Percentiles rank a stretch among this genome's conserved stretches.
Evolutionary conservation across 192 early-diverging fungal species (phyloP).

Genomic region (Linnemannia schmuckeri): DNA sequence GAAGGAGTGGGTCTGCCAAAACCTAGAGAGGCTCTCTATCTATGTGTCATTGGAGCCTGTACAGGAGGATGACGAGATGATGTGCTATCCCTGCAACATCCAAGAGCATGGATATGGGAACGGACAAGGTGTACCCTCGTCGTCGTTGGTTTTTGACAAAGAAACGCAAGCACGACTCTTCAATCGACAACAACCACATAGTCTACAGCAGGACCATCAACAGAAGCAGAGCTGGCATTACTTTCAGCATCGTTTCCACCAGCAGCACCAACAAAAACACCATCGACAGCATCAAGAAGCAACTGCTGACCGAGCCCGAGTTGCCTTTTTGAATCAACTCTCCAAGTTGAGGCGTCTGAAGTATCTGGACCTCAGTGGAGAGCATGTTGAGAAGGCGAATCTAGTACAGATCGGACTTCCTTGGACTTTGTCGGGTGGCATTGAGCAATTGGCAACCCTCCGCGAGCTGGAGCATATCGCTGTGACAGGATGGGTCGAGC

Average conservation of each 20-base stretch:
- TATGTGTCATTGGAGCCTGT: slow-evolving; percentile 21
- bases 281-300: not conserved
- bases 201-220: not conserved
- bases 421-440: slow-evolving; percentile 13
- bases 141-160: not conserved
- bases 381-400: slow-evolving; percentile 28
- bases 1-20: slow-evolving; percentile 20
- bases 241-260: not conserved
- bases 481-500: slow-evolving; percentile 33
- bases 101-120: not conserved
- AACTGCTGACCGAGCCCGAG: not conserved
- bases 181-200: not conserved
- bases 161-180: not conserved
- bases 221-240: not conserved
- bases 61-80: not conserved
- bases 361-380: slow-evolving; percentile 37
- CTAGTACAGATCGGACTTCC: slow-evolving; percentile 35
- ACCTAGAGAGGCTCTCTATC: slow-evolving; percentile 23
- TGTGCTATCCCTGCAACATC: not conserved
- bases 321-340: slow-evolving; percentile 22
- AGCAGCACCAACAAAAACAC: not conserved
- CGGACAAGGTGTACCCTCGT: not conserved
- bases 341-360: slow-evolving; percentile 12
- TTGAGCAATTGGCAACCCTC: slow-evolving; percentile 6
- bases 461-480: slow-evolving; percentile 28